Conservation (phyloP, 176 grass and related monocot species). For the Stipa capillata region DNA sequence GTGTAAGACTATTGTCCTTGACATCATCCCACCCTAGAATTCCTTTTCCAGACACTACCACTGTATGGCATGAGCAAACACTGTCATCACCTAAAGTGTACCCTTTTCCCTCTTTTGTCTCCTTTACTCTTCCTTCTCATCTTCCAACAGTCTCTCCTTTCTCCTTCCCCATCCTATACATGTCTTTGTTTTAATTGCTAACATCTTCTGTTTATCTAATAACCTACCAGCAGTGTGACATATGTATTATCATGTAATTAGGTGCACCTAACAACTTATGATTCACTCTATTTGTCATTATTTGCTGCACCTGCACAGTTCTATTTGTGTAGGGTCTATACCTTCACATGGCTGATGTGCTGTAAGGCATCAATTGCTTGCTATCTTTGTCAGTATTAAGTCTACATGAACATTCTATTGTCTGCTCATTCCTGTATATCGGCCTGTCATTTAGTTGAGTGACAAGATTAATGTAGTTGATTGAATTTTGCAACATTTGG, state of each 20-base stretch:
- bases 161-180: background rate
- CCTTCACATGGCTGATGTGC: slow-evolving; percentile 9
- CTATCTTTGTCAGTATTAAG: background rate
- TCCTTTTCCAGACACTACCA: background rate
- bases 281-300: slow-evolving; percentile 8
- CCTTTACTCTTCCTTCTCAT: background rate
- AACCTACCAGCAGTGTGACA: background rate
- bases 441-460: background rate
- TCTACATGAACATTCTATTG: background rate
- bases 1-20: slow-evolving; percentile 3
- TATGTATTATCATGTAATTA: slow-evolving; percentile 7
- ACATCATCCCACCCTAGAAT: background rate
- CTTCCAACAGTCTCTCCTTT: background rate
- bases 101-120: background rate
- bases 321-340: background rate
- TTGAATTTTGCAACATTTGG: background rate
- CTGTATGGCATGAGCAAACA: background rate
- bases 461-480: background rate
- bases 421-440: background rate
- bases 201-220: background rate
- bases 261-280: slow-evolving; percentile 22
- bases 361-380: slow-evolving; percentile 4
- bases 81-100: background rate
- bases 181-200: background rate
- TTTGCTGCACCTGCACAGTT: slow-evolving; percentile 20